Evolutionary conservation across 306 rosid genomes (phyloP), one percentile per base, ranked within the genome.

Genomic region (Cucurbita argyrosperma): DNA sequence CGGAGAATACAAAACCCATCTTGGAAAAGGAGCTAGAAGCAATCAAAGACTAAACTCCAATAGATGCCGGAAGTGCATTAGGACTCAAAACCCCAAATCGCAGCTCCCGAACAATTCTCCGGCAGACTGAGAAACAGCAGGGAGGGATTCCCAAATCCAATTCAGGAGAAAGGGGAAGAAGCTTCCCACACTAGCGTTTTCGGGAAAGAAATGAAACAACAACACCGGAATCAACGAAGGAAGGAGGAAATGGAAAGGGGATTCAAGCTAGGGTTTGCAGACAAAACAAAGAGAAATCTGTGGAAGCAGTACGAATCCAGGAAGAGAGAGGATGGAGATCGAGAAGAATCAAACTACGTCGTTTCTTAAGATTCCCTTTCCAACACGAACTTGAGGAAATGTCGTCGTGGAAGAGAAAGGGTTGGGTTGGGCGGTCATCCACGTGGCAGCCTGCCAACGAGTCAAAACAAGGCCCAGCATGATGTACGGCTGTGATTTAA

Each of bases 1-100:
- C 97, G 19, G 97, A 91, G 78, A 89, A 82, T 83, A 76, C 88
- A 54, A 89, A 80, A 80, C 80, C 92, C 97, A 91, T 90, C 58
- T 80, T 74, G 53, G 39, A 72, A 72, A 72, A 52, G 47, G 39
- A 60, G 4, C 3, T 4, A 16, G 9, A 52, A 53, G 61, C 72
- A 56, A 78, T 78, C 54, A 82, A 40, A 59, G 63, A 76, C 75
- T 39, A 8, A 49, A 21, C 43, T 40, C 74, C 3, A 47, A 26
- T 23, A 26, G 38, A 35, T 47, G 21, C 57, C 18, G 19, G 42
- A 30, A 49, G 12, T 14, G 74, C 74, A 68, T 47, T 21, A 68
- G 74, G 74, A 68, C 47, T 8, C 40, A 13, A 67, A 67, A 46
- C 1, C 39, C 7, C 11, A 67, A 67, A 46, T 67, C 18, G 16